Base-by-base conservation (phyloP, 768 basidiomycete species). In the Mycena crocata region DNA sequence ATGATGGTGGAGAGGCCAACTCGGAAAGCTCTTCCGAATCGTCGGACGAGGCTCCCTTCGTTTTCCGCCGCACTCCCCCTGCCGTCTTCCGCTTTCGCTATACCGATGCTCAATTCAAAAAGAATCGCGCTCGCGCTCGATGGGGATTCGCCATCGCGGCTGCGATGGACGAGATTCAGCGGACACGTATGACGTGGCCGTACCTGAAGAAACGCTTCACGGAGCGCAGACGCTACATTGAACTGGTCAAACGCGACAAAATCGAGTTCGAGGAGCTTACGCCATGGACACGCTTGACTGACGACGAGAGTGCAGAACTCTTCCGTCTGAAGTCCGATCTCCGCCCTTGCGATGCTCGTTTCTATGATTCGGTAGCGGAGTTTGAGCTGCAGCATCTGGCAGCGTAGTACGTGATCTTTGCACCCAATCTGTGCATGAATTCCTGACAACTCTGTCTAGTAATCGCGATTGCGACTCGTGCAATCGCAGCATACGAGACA, bases 61-160 rank as follows among this genome's bases (percentile, higher is more conserved):
- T 60, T 19, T 69, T 64, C 45, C 52, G 58, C n/a, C 57, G 54
- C 39, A 62, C 63, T 8, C 58, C 59, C 31, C 2, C 62, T 3
- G 35, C 35, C 15, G 63, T 42, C 12, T 58, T 52, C 49, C 57
- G 62, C 1, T 62, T 65, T 55, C 54, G 48, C 13, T 69, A 65
- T 34, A 69, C 58, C 10, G 54, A 61, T 31, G 59, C 51, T 7
- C 52, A 65, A 40, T 62, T 65, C 32, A 54, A 39, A 5, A 35
- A 44, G 23, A 69, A 69, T 57, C 45, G 30, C 0, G 68, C 62
- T 21, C 56, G 57, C 12, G 67, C 67, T n/a, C 62, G 68, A 31
- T 69, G 68, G 68, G 50, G 40, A 39, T 65, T 69, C 48, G 68
- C 68, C 48, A 65, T 69, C 32, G 61, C 62, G 8, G 63, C 67